Evolutionary conservation across 2,329 filamentous ascomycete species (phyloP).

Genomic region (Colletotrichum orbiculare): DNA sequence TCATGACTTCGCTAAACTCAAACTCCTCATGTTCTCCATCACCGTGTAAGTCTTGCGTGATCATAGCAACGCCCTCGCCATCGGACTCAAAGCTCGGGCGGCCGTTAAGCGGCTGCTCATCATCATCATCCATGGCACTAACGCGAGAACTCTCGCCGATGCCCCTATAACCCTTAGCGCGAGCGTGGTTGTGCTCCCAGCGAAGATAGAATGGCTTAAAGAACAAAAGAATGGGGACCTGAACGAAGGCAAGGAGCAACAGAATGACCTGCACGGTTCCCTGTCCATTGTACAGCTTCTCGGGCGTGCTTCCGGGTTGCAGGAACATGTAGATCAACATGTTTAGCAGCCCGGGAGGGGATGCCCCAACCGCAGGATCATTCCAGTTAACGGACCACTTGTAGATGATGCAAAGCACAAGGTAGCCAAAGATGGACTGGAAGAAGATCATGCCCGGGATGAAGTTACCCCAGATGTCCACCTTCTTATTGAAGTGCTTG

Average conservation of each 20-base stretch:
- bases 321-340: slow-evolving; percentile 99
- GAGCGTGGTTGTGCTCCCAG: slow-evolving; percentile 90
- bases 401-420: slow-evolving; percentile 93
- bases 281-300: slow-evolving; percentile 81
- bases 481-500: slow-evolving; percentile 90
- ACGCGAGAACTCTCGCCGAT: slow-evolving; percentile 90
- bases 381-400: slow-evolving; percentile 96
- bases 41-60: slow-evolving; percentile 82
- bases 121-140: slow-evolving; percentile 85
- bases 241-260: slow-evolving; percentile 82
- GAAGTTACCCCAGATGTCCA: slow-evolving; percentile 98
- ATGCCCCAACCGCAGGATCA: slow-evolving; percentile 64
- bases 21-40: slow-evolving; percentile 93
- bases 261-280: slow-evolving; percentile 79
- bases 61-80: slow-evolving; percentile 86
- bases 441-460: slow-evolving; percentile 99
- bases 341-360: slow-evolving; percentile 91
- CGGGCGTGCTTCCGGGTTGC: slow-evolving; percentile 75
- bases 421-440: slow-evolving; percentile 97
- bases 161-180: slow-evolving; percentile 89
- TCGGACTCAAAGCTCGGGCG: slow-evolving; percentile 68
- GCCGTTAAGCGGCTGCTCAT: slow-evolving; percentile 73
- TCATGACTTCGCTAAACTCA: slow-evolving; percentile 97
- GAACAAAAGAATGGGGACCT: slow-evolving; percentile 92
- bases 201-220: slow-evolving; percentile 96